Evolutionary conservation across 2,329 filamentous ascomycete species (phyloP), one percentile per base, ranked within the genome.

Genomic region (Verticillium dahliae): DNA sequence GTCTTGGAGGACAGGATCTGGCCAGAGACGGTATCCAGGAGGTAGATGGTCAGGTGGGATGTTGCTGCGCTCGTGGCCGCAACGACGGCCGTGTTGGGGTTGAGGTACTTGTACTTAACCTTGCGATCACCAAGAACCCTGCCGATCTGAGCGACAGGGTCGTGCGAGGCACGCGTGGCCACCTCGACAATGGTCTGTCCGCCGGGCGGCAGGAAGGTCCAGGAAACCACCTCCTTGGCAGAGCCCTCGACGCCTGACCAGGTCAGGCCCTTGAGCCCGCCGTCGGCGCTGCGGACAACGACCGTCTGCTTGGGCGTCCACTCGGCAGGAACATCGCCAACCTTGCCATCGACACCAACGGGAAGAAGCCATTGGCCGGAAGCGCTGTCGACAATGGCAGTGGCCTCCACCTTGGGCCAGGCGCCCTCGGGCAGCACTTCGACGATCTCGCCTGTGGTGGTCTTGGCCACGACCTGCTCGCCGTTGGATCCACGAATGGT

Each of bases 21-120:
- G 33, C 95, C 95, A 11, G 93, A 96, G 6, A 96, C 83, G 2
- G 90, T 90, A 71, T 99, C 93, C 14, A 99, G 74, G 11, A 98
- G 81, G 69, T 94, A 92, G 65, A 96, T 81, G 0, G 86, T 88
- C 7, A 92, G 85, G 1, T 81, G 82, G 3, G 79, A 81, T 2
- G 81, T 70, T 11, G 79, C 77, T 27, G 88, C 82, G 38, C 89
- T 82, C 2, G 87, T 77, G 1, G 90, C 82, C 1, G 90, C 90
- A 56, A 97, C 81, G 0, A 98, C 82, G 2, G 92, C 81, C 6
- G 91, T 84, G 75, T 96, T 97, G 0, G 91, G 87, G 76, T 96
- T 97, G 50, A 99, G 79, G 72, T 98, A 98, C 77, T 99, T 99
- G 85, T 99, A 99, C 65, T 94, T 85, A 57, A 99, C 95, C n/a